These are phyloP conservation scores for Stachybotrys chartarum DNA, from an alignment of 2,329 filamentous ascomycete species.

Conservation along the genomic window DNA sequence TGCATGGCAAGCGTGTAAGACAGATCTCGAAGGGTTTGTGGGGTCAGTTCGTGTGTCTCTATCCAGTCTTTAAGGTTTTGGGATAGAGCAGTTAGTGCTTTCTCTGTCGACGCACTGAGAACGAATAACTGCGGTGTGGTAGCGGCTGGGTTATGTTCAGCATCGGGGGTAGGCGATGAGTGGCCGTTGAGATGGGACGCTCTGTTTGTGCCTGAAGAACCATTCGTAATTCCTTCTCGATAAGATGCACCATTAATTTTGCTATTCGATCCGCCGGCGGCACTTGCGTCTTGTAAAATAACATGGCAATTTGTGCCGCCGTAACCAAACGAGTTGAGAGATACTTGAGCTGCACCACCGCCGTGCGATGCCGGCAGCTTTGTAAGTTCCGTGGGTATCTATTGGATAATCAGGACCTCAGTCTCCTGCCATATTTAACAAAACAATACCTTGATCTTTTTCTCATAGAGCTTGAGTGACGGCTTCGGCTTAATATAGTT, in stretches of 20 bases:
- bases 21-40: neutral
- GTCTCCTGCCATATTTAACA: neutral
- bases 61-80: neutral
- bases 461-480: conserved; percentile 14
- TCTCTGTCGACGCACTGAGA: neutral
- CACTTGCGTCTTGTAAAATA: conserved; percentile 1
- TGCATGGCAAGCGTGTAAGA: neutral
- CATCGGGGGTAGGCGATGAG: neutral
- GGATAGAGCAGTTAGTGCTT: neutral
- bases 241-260: neutral
- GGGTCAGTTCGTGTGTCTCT: neutral
- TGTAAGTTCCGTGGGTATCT: neutral
- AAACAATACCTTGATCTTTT: neutral
- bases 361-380: neutral
- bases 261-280: neutral
- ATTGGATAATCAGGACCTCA: neutral
- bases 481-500: conserved; percentile 38
- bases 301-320: neutral
- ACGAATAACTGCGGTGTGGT: neutral
- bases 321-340: neutral
- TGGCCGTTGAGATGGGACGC: neutral
- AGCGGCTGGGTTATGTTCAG: neutral
- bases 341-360: neutral
- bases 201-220: neutral
- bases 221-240: too few relatives aligned